These are phyloP conservation scores for Linnemannia elongata DNA, from an alignment of 192 early-diverging fungal species.

Conservation along the genomic window DNA sequence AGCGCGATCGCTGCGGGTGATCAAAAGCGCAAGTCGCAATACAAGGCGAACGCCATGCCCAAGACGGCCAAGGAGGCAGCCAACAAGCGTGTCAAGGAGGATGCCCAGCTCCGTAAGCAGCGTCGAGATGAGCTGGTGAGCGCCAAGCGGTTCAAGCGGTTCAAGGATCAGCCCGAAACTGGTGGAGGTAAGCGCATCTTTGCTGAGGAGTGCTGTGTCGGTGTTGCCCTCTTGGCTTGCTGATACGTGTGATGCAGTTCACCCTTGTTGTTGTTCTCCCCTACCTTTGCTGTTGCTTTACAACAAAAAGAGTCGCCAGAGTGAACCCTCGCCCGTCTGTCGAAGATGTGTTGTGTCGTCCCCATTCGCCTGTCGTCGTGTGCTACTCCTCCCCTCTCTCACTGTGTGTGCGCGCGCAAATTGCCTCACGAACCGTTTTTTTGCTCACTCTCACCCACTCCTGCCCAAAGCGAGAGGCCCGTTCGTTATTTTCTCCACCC, in stretches of 20 bases:
- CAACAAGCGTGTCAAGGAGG: constrained; percentile 66
- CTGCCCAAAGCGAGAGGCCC: not conserved
- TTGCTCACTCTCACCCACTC: not conserved
- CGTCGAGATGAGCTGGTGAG: constrained; percentile 79
- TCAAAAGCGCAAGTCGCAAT: constrained; percentile 48
- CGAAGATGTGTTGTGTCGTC: not conserved
- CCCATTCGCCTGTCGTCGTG: not conserved
- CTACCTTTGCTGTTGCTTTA: not conserved
- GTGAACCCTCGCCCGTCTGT: not conserved
- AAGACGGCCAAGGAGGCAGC: constrained; percentile 65
- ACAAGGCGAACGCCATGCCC: constrained; percentile 65
- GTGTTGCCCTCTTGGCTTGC: not conserved
- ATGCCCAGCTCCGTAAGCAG: constrained; percentile 70
- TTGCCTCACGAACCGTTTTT: not conserved
- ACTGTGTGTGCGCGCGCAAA: not conserved
- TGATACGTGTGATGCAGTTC: not conserved
- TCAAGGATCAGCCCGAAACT: constrained; percentile 28
- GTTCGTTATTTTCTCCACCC: not conserved
- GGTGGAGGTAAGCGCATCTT: not conserved
- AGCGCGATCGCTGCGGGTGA: not conserved
- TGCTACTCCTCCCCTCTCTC: no score
- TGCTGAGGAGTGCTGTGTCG: not conserved
- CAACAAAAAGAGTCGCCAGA: not conserved
- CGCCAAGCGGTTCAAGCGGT: constrained; percentile 72
- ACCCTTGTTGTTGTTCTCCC: not conserved